Evolutionary conservation across 306 rosid genomes (phyloP).

Genomic region (Abrus pulchellus): DNA sequence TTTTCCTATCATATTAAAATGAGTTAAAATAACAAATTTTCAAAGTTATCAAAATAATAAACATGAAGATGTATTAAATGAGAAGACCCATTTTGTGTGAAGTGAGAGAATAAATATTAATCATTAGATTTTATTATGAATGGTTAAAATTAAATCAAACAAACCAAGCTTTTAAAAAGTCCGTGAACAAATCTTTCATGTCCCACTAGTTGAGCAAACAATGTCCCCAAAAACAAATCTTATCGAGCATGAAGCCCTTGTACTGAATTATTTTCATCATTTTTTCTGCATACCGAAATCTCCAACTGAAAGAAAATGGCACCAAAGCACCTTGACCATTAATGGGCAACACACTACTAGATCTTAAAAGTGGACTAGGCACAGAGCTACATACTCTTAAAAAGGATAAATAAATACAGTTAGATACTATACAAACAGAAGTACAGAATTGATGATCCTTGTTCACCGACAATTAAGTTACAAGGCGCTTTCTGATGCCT

Average conservation of each 20-base stretch:
- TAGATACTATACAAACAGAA: slow-evolving; percentile 46
- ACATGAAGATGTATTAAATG: too few species aligned
- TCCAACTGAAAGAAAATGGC: neutral
- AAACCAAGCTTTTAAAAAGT: too few species aligned
- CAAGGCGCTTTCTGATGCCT: slow-evolving; percentile 35
- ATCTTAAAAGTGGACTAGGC: neutral
- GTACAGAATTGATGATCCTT: slow-evolving; percentile 35
- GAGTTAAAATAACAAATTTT: too few species aligned
- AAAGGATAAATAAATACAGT: slow-evolving; percentile 19
- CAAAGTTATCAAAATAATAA: too few species aligned
- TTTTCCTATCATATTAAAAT: too few species aligned
- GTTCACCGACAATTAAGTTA: slow-evolving; percentile 33
- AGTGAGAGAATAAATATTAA: too few species aligned
- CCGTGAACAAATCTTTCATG: too few species aligned
- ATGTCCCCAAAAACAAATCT: too few species aligned
- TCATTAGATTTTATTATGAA: too few species aligned
- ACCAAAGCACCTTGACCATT: neutral
- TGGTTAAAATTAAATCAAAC: too few species aligned
- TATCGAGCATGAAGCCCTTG: neutral
- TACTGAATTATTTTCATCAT: neutral
- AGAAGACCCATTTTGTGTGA: too few species aligned
- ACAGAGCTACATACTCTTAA: neutral
- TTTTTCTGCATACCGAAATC: neutral
- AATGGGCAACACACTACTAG: neutral
- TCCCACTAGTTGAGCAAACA: too few species aligned